Base-by-base conservation (phyloP, 495 filamentous ascomycete species). In the Trichoderma virens region DNA sequence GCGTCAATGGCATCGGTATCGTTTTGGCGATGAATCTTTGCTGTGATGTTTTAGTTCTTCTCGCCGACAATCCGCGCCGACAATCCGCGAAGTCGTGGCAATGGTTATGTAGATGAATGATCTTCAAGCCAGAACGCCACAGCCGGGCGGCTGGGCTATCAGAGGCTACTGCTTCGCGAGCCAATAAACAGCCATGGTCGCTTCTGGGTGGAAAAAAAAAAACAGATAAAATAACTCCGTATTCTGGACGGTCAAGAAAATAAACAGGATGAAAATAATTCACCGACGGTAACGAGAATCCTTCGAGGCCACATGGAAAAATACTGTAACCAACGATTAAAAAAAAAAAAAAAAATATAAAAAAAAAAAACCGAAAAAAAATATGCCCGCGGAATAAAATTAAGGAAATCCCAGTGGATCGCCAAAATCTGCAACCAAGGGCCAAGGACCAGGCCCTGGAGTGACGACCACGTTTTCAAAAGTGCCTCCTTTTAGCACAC, bases 401-500 rank as follows among this genome's bases (percentile, higher is more conserved):
- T 27, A 56, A 56, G 51, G 23, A 56, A 30, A 51, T 5, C 45
- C n/a, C 45, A 51, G 45, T 51, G 45, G 45, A 51, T 20, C 45
- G 45, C 45, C n/a, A 51, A 51, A 51, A 41, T 51, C 45, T 51
- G 45, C 45, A 25, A 3, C 4, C 45, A 16, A n/a, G 23, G 20
- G 45, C 16, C 45, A 51, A 51, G 20, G 45, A n/a, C n/a, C 27
- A 8, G 25, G 28, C 51, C 51, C 51, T 56, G 51, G 51, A 56
- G 11, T 28, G 51, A 56, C 25, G 7, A 56, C 51, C 51, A 56
- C 51, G 51, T 56, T 56, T 56, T 56, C 51, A 56, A 56, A 56
- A 56, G 51, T 56, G 51, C 51, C 51, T 30, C 51, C 51, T 56
- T 56, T 56, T 56, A 56, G 51, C 51, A 56, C 11, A 7, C 51